Conservation (phyloP, 768 basidiomycete species). For the Daedaleopsis sinensis region DNA sequence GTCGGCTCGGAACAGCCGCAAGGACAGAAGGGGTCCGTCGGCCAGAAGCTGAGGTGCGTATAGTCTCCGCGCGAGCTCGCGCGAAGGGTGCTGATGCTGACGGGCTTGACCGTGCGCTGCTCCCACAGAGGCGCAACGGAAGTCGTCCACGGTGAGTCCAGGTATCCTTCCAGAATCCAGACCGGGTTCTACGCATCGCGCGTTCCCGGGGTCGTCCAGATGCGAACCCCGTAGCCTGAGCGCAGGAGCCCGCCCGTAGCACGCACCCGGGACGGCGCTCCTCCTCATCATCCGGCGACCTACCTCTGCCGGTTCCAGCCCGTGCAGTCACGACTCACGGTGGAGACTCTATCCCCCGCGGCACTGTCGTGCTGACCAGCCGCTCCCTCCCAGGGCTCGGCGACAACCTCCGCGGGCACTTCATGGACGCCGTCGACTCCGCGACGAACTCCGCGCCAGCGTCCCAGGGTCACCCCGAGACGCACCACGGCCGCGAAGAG, state of each 20-base stretch:
- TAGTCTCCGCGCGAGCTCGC: neutral
- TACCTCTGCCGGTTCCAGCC: too few species aligned
- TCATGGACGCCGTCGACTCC: conserved; percentile 15
- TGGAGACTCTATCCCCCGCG: too few species aligned
- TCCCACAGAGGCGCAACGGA: conserved; percentile 13
- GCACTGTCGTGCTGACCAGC: neutral
- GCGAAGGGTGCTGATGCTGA: neutral
- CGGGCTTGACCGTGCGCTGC: too few species aligned
- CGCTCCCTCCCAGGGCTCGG: conserved; percentile 9
- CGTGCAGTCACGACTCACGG: too few species aligned
- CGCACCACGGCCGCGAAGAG: conserved; percentile 10
- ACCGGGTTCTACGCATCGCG: neutral
- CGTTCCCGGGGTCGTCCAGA: neutral
- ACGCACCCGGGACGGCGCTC: too few species aligned
- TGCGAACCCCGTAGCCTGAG: neutral
- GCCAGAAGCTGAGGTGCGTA: conserved; percentile 13
- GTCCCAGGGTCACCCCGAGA: conserved; percentile 11
- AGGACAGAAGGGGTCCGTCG: neutral
- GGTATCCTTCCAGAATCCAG: too few species aligned
- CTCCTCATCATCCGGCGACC: neutral
- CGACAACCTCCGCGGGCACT: conserved; percentile 18
- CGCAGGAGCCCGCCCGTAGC: too few species aligned
- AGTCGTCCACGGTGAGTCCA: conserved; percentile 17
- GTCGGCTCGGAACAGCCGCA: neutral
- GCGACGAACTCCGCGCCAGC: neutral